These are phyloP conservation scores for Penicillium soppii DNA, from an alignment of 495 filamentous ascomycete genomes.

Conservation along the genomic window DNA sequence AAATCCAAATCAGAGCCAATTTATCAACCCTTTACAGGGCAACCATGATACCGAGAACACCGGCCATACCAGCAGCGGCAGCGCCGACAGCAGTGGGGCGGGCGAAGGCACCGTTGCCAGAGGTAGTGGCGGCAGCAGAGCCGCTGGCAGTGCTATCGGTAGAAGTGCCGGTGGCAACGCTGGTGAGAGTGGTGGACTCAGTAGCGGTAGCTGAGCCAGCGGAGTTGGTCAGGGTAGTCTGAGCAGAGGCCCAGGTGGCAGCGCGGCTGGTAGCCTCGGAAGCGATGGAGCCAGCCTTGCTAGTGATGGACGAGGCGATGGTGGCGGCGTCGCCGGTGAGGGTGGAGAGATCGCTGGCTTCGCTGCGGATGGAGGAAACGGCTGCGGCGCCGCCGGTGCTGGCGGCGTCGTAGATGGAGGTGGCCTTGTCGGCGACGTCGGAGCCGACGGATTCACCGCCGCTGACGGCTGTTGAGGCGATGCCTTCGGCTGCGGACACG, in stretches of 20 bases:
- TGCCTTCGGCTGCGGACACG: slow-evolving; percentile 12
- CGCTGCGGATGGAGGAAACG: slow-evolving; percentile 13
- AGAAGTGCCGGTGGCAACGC: slow-evolving; percentile 10
- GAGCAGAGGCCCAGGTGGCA: slow-evolving; percentile 13
- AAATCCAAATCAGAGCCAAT: neutral
- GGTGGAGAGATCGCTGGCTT: slow-evolving; percentile 4
- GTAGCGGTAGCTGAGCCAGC: slow-evolving; percentile 15
- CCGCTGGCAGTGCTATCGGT: slow-evolving; percentile 10
- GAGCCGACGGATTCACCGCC: slow-evolving; percentile 8
- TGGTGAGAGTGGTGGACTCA: slow-evolving; percentile 16
- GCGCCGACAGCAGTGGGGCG: slow-evolving; percentile 22
- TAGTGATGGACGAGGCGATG: slow-evolving; percentile 15
- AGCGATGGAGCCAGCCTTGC: slow-evolving; percentile 7
- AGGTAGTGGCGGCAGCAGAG: slow-evolving; percentile 10
- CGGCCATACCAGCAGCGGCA: slow-evolving; percentile 25
- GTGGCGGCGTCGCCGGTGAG: slow-evolving; percentile 17
- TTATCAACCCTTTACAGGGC: slow-evolving; percentile 28
- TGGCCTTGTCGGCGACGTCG: slow-evolving; percentile 1
- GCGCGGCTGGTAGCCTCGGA: slow-evolving; percentile 14
- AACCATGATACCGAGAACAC: slow-evolving; percentile 39
- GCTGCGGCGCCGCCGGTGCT: slow-evolving; percentile 9
- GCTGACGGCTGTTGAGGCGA: slow-evolving; percentile 1
- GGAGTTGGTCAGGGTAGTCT: slow-evolving; percentile 18
- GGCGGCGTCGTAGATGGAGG: slow-evolving; percentile 7
- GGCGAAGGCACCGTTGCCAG: slow-evolving; percentile 16